Evolutionary conservation across 345 rosid species (phyloP), one percentile per base, ranked within the genome.

Genomic region (Luvunga scandens): DNA sequence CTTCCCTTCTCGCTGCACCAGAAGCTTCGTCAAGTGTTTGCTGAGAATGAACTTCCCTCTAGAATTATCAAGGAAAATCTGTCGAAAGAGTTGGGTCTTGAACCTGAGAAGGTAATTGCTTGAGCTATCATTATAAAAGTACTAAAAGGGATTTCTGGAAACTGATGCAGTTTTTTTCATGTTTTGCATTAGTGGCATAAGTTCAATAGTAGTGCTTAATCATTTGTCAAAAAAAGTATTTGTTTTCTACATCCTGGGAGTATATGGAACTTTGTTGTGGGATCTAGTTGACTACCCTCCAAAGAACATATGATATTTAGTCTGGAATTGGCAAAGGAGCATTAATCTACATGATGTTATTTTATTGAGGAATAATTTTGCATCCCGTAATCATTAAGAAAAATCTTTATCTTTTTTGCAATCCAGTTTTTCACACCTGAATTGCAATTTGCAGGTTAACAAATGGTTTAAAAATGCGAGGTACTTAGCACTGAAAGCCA

Each of bases 401-500:
- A 45, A 45, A 13, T 45, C 50, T 45, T 42, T 10, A 13, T 45
- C 50, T 42, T 45, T n/a, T 31, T 45, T 62, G 77, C 62, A 65
- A 13, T 72, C 60, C 61, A 9, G 48, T 34, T 79, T 75, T 81
- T 84, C 39, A 72, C 27, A n/a, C 34, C 39, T 27, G 34, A 80
- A 66, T 71, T 75, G 75, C 77, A 74, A 79, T 78, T 82, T 85
- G 77, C 97, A 96, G 99, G 97, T 96, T 63, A 91, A 88, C 87
- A 94, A 94, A 86, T 96, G 99, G 98, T 96, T 96, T 87, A 94
- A 92, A 90, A 96, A 96, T 83, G 86, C 98, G 16, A 88, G 99
- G 31, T 96, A 94, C 80, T 69, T 88, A 81, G 97, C 99, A 38
- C 85, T 92, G 56, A 91, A 89, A 84, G 85, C 84, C 67, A 88